phyloP scores from a whole-genome alignment of 2,329 filamentous ascomycete species.

The Alternaria triticimaculans region DNA sequence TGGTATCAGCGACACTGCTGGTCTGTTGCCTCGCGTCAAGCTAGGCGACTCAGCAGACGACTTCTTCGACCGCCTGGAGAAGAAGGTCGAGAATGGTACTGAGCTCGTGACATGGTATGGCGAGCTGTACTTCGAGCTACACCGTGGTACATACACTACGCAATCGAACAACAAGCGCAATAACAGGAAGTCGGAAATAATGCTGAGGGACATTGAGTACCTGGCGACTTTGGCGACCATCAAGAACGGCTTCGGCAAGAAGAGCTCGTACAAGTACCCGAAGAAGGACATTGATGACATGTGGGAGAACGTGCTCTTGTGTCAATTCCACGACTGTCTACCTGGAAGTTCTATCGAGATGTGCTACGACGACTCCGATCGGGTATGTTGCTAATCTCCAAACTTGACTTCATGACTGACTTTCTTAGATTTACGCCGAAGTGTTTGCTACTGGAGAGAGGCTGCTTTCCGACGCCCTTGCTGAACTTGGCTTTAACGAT shows the following conservation, averaged over 20 bases:
- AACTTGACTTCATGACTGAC: neutral
- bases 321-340: slow-evolving; percentile 97
- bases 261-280: slow-evolving; percentile 77
- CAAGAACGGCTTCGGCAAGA: slow-evolving; percentile 59
- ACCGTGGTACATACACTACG: slow-evolving; percentile 95
- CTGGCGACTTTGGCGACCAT: slow-evolving; percentile 86
- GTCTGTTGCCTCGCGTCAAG: slow-evolving; percentile 83
- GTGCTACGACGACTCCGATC: slow-evolving; percentile 95
- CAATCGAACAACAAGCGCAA: slow-evolving; percentile 97
- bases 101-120: slow-evolving; percentile 96
- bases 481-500: slow-evolving; percentile 68
- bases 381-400: slow-evolving; percentile 53
- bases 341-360: slow-evolving; percentile 96
- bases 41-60: slow-evolving; percentile 91
- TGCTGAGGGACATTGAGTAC: slow-evolving; percentile 87
- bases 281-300: slow-evolving; percentile 93
- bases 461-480: slow-evolving; percentile 72
- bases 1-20: slow-evolving; percentile 86
- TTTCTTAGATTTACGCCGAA: slow-evolving; percentile 71
- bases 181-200: slow-evolving; percentile 83
- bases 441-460: slow-evolving; percentile 79
- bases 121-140: slow-evolving; percentile 96
- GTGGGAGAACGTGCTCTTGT: slow-evolving; percentile 91
- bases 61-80: slow-evolving; percentile 86
- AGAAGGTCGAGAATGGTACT: slow-evolving; percentile 70